Evolutionary conservation across 1,139 yeast genomes (phyloP), one percentile per base, ranked within the genome.

Genomic region (Meyerozyma guilliermondii): DNA sequence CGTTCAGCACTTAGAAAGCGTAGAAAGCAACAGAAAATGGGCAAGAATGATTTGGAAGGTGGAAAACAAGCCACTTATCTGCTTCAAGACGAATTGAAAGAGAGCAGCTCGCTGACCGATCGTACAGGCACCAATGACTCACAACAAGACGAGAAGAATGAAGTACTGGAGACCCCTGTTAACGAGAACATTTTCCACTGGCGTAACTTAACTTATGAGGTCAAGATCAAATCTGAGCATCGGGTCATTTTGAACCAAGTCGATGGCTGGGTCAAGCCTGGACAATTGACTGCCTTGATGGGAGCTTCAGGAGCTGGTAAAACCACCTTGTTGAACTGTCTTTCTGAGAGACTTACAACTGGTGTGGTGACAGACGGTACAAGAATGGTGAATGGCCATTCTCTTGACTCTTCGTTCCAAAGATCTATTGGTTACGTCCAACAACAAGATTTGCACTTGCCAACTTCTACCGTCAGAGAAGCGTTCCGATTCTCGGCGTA

Each of bases 351-450:
- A 30, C 41, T 44, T n/a, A 46, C 50, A 7, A 39, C 42, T 13
- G 51, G 51, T 37, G 44, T 43, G 4, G 42, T 49, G 24, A 46
- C 51, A 6, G 45, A 43, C 3, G 51, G 51, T 13, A 28, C 26
- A 14, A 40, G 47, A 29, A 44, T 46, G 47, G 51, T 49, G 2
- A 47, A 49, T 39, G 51, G 51, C 7, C 44, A 44, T 7, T 39
- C 41, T 4, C 38, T 49, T 52, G 49, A 58, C 40, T 48, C 59
- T 31, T 67, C 75, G 2, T 65, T 77, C 18, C 59, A 75, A 48
- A 71, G 73, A 38, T 71, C 79, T 20, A 79, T 46, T 39, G 51
- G 51, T 35, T 49, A 49, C 37, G 50, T 46, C 10, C 51, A 49
- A 30, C 51, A 49, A 29, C 51, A 47, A 29, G 51, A 49, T 42